phyloP scores from a whole-genome alignment of 306 rosid genomes.

The Cicer bijugum region DNA sequence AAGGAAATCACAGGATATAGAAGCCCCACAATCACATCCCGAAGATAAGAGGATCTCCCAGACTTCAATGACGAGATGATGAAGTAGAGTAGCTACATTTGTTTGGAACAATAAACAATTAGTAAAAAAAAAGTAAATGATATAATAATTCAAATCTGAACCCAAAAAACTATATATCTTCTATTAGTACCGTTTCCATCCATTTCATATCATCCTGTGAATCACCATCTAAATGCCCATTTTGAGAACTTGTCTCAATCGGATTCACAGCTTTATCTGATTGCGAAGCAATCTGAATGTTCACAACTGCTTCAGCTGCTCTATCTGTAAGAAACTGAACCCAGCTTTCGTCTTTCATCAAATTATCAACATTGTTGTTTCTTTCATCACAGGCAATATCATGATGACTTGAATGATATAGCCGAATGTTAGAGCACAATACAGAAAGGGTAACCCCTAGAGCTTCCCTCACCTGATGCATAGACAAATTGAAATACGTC shows the following conservation, averaged over 20 bases:
- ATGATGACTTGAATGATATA: constrained; percentile 62
- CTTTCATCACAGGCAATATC: constrained; percentile 50
- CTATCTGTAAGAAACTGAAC: constrained; percentile 59
- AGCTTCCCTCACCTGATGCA: constrained; percentile 89
- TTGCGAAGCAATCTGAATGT: constrained; percentile 76
- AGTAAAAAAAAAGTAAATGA: constrained; percentile 44
- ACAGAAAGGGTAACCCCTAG: constrained; percentile 88
- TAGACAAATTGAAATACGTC: constrained; percentile 41
- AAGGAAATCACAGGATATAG: constrained; percentile 93
- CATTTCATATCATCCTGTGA: constrained; percentile 89
- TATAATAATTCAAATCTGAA: constrained; percentile 40
- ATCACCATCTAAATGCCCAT: constrained; percentile 69
- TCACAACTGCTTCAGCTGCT: constrained; percentile 70
- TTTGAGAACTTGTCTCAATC: constrained; percentile 58
- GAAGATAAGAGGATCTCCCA: constrained; percentile 82
- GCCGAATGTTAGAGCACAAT: constrained; percentile 87
- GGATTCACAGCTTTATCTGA: constrained; percentile 63
- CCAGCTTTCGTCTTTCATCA: constrained; percentile 76
- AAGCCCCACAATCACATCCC: constrained; percentile 84
- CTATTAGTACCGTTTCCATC: constrained; percentile 92
- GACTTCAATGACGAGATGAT: constrained; percentile 92
- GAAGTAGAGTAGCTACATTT: constrained; percentile 81
- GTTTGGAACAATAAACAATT: constrained; percentile 42
- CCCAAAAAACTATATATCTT: constrained; percentile 19
- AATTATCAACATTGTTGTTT: constrained; percentile 47